phyloP scores from a whole-genome alignment of 1,139 yeast genomes.

The Saccharomycopsis hybrid region DNA sequence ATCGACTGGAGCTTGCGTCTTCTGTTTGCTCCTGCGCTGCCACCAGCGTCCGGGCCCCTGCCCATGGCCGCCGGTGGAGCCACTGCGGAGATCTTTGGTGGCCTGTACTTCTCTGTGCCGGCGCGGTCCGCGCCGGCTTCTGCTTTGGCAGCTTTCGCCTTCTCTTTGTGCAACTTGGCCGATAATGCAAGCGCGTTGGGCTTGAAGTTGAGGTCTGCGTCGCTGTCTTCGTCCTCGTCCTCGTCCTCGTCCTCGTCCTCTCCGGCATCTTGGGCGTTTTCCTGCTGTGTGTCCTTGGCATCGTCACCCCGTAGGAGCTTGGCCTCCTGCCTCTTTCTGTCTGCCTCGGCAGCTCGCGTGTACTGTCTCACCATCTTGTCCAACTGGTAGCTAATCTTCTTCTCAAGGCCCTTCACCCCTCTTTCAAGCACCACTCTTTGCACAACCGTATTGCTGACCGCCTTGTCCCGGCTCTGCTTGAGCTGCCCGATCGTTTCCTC shows the following conservation, averaged over 20 bases:
- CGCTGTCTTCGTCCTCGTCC: constrained; percentile 34
- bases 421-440: constrained; percentile 82
- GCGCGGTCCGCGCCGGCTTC: constrained; percentile 18
- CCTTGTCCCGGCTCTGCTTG: constrained; percentile 11
- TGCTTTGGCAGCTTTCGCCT: constrained; percentile 1
- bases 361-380: constrained; percentile 83
- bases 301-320: no score
- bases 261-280: constrained; percentile 28
- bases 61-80: constrained; percentile 50
- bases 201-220: constrained; percentile 53
- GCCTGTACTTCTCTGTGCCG: constrained; percentile 68
- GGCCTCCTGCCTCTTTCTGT: constrained; percentile 30
- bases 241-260: constrained; percentile 29
- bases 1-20: constrained; percentile 74
- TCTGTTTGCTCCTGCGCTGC: constrained; percentile 33
- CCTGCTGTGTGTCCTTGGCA: no score
- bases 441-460: constrained; percentile 25
- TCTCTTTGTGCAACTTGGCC: constrained; percentile 23
- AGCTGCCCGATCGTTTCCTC: neutral
- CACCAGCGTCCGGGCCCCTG: constrained; percentile 22
- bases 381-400: constrained; percentile 77
- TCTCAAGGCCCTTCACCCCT: constrained; percentile 87
- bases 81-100: constrained; percentile 86
- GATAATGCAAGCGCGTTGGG: constrained; percentile 61
- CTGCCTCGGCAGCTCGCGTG: constrained; percentile 52